Percentiles rank a stretch among this genome's conserved stretches.
phyloP scores from a whole-genome alignment of 2,329 filamentous ascomycete species.

The Talaromyces verruculosus region DNA sequence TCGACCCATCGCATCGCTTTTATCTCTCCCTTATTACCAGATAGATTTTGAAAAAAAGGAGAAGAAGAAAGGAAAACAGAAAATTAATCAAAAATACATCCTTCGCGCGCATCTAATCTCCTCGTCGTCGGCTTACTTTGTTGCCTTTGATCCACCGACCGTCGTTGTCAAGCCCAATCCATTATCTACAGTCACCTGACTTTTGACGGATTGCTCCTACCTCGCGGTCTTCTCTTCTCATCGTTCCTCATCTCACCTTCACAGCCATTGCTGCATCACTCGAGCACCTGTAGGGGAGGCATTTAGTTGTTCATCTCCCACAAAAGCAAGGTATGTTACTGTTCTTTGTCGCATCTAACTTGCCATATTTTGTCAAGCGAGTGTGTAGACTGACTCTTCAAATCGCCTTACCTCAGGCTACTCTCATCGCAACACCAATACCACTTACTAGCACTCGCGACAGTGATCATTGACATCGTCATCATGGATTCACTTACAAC shows the following conservation, averaged over 20 bases:
- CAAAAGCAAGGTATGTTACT: slow-evolving; percentile 53
- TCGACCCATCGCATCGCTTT: slow-evolving; percentile 22
- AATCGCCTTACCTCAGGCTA: not conserved
- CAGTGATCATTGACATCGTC: slow-evolving; percentile 23
- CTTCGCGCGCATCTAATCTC: not conserved
- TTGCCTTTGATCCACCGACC: not conserved
- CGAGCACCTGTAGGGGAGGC: slow-evolving; percentile 68
- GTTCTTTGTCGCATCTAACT: not conserved
- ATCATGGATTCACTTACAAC: slow-evolving; percentile 88
- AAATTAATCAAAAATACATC: slow-evolving; percentile 16
- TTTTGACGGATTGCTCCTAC: slow-evolving; percentile 18
- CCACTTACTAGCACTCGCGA: not conserved
- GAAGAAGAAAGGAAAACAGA: slow-evolving; percentile 23
- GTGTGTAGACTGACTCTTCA: not conserved
- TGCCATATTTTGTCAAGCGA: not conserved
- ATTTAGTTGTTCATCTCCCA: slow-evolving; percentile 98
- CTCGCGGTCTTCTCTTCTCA: not conserved
- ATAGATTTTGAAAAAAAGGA: slow-evolving; percentile 29
- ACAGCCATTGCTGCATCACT: slow-evolving; percentile 21
- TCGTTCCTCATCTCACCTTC: slow-evolving; percentile 1
- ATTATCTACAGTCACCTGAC: slow-evolving; percentile 10
- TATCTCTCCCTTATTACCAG: slow-evolving; percentile 25
- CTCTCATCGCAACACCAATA: not conserved
- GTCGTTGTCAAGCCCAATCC: not conserved
- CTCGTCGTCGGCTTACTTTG: not conserved